Evolutionary conservation across 2,329 filamentous ascomycete genomes (phyloP).

Genomic region (Trichoderma endophyticum): DNA sequence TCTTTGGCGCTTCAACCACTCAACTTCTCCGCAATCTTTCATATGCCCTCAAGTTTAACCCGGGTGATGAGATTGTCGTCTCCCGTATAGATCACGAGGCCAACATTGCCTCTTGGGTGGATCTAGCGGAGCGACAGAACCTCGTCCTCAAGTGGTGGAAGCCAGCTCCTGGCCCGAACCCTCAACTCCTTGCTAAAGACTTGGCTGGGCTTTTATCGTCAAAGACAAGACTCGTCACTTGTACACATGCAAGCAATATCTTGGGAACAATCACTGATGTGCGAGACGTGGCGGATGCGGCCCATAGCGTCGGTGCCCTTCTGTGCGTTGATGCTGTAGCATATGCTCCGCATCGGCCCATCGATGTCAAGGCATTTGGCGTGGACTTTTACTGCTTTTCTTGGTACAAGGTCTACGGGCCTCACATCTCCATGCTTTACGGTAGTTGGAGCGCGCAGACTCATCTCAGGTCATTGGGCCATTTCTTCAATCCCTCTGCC

Average conservation of each 20-base stretch:
- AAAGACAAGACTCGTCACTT: constrained; percentile 67
- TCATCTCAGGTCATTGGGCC: constrained; percentile 53
- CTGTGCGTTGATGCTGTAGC: constrained; percentile 74
- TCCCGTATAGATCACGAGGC: constrained; percentile 75
- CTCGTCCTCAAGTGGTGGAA: constrained; percentile 70
- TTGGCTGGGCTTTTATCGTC: constrained; percentile 57
- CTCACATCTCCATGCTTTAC: constrained; percentile 70
- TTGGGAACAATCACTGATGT: constrained; percentile 68
- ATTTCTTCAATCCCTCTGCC: constrained; percentile 63
- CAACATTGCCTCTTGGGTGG: constrained; percentile 71
- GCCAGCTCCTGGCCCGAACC: constrained; percentile 48
- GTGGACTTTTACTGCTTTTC: constrained; percentile 77
- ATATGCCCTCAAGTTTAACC: constrained; percentile 48
- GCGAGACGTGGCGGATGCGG: constrained; percentile 50
- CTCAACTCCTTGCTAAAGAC: constrained; percentile 55
- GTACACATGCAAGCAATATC: constrained; percentile 72
- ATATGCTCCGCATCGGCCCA: constrained; percentile 67
- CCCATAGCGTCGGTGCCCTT: constrained; percentile 51
- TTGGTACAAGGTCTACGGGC: constrained; percentile 82
- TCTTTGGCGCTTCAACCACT: constrained; percentile 70
- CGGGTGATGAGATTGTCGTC: constrained; percentile 65
- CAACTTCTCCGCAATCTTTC: constrained; percentile 73
- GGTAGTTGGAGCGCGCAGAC: constrained; percentile 55
- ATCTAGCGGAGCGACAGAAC: constrained; percentile 59
- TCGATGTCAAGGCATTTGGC: constrained; percentile 66